These are phyloP conservation scores for Hypoxylon rubiginosum DNA, from an alignment of 2,329 filamentous ascomycete genomes.

Conservation along the genomic window DNA sequence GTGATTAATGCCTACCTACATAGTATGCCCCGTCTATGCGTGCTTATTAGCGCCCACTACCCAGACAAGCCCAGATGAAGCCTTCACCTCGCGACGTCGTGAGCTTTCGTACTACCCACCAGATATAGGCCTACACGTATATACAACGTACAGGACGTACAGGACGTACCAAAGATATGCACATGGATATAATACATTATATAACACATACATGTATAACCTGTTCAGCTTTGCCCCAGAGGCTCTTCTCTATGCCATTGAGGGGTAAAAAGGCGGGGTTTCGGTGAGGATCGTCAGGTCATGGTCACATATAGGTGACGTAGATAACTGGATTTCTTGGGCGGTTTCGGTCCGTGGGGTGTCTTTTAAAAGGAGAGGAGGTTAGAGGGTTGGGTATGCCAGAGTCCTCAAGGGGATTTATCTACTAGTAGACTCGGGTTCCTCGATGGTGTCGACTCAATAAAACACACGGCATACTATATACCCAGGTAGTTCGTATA, in stretches of 20 bases:
- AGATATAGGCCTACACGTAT: conserved; percentile 29
- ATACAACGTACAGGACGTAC: too few species aligned
- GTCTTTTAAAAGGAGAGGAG: conserved; percentile 15
- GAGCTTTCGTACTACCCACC: conserved; percentile 12
- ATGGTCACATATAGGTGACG: conserved; percentile 39
- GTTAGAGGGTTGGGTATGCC: conserved; percentile 7
- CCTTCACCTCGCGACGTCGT: conserved; percentile 8
- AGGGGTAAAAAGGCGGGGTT: conserved; percentile 38
- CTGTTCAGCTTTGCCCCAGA: conserved; percentile 6
- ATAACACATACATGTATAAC: background rate
- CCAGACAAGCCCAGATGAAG: conserved; percentile 1
- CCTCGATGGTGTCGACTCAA: background rate
- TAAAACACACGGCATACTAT: background rate
- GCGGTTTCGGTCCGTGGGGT: conserved; percentile 27
- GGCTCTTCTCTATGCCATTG: conserved; percentile 34
- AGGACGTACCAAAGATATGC: background rate
- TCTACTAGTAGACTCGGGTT: conserved; percentile 1
- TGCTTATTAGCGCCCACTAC: conserved; percentile 25
- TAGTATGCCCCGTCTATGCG: too few species aligned
- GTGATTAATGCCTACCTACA: too few species aligned
- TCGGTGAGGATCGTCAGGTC: conserved; percentile 41
- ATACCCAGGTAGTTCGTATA: too few species aligned
- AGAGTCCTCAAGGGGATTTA: conserved; percentile 15
- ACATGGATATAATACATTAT: background rate
- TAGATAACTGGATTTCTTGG: conserved; percentile 21